Conservation (phyloP, 768 basidiomycete genomes). For the Tricholoma saponaceum region DNA sequence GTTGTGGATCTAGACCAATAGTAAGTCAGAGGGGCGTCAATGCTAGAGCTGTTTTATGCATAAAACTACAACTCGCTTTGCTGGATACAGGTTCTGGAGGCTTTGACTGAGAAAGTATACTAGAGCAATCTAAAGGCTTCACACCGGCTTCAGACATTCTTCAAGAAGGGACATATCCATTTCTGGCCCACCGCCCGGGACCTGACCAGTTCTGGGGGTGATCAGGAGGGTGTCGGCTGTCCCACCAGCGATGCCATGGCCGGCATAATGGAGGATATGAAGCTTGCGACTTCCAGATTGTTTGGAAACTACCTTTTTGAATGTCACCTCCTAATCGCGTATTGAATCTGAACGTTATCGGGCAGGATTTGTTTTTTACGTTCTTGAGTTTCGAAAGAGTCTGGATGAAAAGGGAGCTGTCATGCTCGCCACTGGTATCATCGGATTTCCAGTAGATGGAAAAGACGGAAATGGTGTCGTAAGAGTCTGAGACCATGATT, state of each 20-base stretch:
- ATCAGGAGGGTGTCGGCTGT: not conserved
- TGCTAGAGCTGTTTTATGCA: not conserved
- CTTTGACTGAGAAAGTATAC: no score
- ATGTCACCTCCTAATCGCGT: not conserved
- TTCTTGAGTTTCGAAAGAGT: not conserved
- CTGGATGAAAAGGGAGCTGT: not conserved
- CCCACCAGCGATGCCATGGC: not conserved
- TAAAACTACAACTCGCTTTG: no score
- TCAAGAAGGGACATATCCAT: not conserved
- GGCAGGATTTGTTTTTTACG: not conserved
- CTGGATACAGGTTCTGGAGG: no score
- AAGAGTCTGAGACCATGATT: not conserved
- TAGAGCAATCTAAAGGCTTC: not conserved
- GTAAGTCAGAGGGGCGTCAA: not conserved
- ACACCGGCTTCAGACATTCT: slow-evolving; percentile 1
- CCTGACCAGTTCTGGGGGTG: not conserved
- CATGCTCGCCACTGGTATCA: not conserved
- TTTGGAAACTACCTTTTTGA: not conserved
- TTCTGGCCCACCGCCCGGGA: not conserved
- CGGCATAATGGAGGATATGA: not conserved
- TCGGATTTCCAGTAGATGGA: not conserved
- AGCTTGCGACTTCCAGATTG: not conserved
- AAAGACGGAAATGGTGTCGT: not conserved
- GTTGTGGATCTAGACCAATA: not conserved
- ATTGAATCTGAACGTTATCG: not conserved